These are phyloP conservation scores for Quercus tomentella DNA, from an alignment of 331 rosid genomes.

Conservation along the genomic window DNA sequence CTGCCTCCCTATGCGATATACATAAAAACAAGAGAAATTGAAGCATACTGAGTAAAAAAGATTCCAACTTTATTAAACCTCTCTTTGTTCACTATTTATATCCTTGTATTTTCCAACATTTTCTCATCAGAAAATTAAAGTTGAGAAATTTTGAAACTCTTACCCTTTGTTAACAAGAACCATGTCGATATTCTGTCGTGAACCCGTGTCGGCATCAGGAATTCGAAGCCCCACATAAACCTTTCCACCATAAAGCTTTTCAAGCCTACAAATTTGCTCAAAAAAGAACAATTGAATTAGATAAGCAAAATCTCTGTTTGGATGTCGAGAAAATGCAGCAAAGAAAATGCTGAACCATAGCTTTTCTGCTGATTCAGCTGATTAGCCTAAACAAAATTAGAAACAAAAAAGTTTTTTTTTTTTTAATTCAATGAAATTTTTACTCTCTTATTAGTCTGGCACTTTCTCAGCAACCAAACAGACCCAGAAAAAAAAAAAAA, in stretches of 20 bases:
- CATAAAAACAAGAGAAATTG: not conserved
- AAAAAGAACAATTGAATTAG: not conserved
- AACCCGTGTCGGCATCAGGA: conserved; percentile 81
- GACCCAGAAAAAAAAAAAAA: not conserved
- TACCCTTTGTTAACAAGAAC: conserved; percentile 69
- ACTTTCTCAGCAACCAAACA: not conserved
- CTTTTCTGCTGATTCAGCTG: not conserved
- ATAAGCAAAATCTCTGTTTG: not conserved
- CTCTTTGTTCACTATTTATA: not conserved
- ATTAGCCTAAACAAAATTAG: not conserved
- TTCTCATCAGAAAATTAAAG: not conserved
- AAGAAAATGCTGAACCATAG: not conserved
- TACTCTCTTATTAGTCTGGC: not conserved
- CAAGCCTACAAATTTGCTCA: conserved; percentile 34
- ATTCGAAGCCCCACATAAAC: conserved; percentile 75
- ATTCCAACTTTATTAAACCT: not conserved
- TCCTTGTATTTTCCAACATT: not conserved
- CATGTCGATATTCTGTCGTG: conserved; percentile 65
- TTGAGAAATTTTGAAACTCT: not conserved
- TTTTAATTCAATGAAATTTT: not conserved
- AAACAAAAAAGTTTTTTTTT: not conserved
- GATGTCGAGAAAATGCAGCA: not conserved
- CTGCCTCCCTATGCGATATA: conserved; percentile 44
- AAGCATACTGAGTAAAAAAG: not conserved
- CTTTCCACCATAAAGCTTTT: conserved; percentile 68